Percentiles rank a stretch among this genome's conserved stretches.
These are phyloP conservation scores for Botrytis byssoidea DNA, from an alignment of 2,329 filamentous ascomycete species.

Conservation along the genomic window DNA sequence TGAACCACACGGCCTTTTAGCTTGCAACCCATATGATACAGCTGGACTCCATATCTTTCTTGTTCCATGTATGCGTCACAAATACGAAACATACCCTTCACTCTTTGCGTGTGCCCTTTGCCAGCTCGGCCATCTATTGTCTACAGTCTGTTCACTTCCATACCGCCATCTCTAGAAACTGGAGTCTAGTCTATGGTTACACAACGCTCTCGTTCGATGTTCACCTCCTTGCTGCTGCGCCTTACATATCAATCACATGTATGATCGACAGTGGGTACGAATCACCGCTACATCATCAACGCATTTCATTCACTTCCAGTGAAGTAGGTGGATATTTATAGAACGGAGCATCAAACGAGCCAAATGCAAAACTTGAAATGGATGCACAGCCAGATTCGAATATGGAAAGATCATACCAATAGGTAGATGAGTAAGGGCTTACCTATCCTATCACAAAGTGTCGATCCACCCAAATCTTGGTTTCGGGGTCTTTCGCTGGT, in stretches of 20 bases:
- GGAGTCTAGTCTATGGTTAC: background rate
- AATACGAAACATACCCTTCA: background rate
- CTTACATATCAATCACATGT: background rate
- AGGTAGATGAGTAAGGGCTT: background rate
- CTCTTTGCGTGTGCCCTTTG: background rate
- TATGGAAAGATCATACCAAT: background rate
- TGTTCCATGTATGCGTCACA: background rate
- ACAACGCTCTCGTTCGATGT: background rate
- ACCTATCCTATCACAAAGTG: background rate
- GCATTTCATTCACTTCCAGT: background rate
- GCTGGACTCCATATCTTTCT: background rate
- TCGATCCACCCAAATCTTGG: background rate
- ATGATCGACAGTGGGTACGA: background rate
- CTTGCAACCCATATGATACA: background rate
- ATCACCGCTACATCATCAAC: background rate
- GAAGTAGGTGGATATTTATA: background rate
- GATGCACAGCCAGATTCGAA: background rate
- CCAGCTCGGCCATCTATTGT: background rate
- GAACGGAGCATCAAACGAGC: background rate
- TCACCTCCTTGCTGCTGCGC: constrained; percentile 1
- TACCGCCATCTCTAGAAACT: background rate
- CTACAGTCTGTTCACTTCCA: background rate
- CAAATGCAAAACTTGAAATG: background rate
- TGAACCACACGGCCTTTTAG: background rate
- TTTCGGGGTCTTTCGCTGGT: background rate